phyloP scores from a whole-genome alignment of 768 basidiomycete genomes.

The Epithele typhae region DNA sequence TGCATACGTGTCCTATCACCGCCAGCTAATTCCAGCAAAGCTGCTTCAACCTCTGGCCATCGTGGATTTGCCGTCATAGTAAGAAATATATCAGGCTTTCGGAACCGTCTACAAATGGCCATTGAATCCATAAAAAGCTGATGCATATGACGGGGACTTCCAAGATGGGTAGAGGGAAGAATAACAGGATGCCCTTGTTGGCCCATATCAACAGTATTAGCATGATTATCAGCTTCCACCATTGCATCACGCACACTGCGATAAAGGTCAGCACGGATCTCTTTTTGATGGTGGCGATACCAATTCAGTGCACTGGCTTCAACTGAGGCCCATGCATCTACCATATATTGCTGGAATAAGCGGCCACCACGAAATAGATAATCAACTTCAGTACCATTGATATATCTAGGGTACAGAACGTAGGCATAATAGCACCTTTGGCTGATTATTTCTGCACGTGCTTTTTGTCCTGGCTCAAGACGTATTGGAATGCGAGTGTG shows the following conservation, averaged over 20 bases:
- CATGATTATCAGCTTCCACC: conserved; percentile 5
- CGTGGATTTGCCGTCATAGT: conserved; percentile 50
- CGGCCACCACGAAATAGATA: conserved; percentile 27
- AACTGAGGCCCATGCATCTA: conserved; percentile 41
- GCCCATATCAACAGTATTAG: conserved; percentile 21
- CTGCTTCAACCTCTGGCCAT: conserved; percentile 41
- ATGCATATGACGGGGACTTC: conserved; percentile 39
- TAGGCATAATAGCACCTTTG: no score
- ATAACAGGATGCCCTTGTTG: conserved; percentile 31
- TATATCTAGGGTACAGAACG: no score
- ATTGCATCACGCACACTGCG: conserved; percentile 31
- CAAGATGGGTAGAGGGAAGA: conserved; percentile 40
- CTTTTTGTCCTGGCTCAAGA: no score
- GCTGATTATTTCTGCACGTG: no score
- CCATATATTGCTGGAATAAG: conserved; percentile 42
- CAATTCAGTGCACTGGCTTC: conserved; percentile 38
- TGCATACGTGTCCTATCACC: conserved; percentile 27
- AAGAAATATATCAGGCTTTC: conserved; percentile 41
- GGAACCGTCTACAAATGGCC: conserved; percentile 36
- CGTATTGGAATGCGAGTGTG: no score
- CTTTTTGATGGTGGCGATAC: conserved; percentile 29
- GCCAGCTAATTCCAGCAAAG: conserved; percentile 23
- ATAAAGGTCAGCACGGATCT: conserved; percentile 32
- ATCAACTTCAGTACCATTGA: no score
- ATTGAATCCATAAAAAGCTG: conserved; percentile 42